A percentile compares a stretch with the other conserved stretches of the same genome.
Evolutionary conservation across 768 basidiomycete genomes (phyloP).

Genomic region (Collybia mongolica): DNA sequence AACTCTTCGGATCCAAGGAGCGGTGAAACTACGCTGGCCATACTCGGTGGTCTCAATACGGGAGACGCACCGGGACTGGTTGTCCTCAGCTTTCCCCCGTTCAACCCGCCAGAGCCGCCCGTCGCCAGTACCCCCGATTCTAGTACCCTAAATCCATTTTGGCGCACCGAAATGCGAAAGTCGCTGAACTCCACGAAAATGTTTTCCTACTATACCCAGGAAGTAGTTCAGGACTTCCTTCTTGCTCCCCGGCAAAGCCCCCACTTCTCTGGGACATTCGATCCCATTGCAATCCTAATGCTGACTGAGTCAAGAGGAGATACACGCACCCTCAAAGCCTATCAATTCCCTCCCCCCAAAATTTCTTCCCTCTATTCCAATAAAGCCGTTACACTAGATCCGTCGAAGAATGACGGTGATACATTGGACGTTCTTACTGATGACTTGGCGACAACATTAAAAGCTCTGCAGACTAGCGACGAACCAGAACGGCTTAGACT

Average conservation of each 20-base stretch:
- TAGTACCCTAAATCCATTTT: slow-evolving; percentile 36
- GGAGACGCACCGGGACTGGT: slow-evolving; percentile 61
- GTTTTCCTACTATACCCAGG: slow-evolving; percentile 57
- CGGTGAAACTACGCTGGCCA: slow-evolving; percentile 69
- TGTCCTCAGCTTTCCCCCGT: slow-evolving; percentile 65
- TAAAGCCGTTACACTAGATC: slow-evolving; percentile 1
- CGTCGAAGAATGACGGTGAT: slow-evolving; percentile 7
- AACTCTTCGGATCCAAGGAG: slow-evolving; percentile 63
- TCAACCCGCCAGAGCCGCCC: slow-evolving; percentile 55
- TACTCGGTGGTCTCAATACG: slow-evolving; percentile 73
- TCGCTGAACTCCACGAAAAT: slow-evolving; percentile 49
- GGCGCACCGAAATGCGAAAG: slow-evolving; percentile 63
- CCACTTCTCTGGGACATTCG: slow-evolving; percentile 64
- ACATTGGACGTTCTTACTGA: slow-evolving; percentile 25
- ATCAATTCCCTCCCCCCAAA: slow-evolving; percentile 68
- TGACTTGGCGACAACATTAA: slow-evolving; percentile 41
- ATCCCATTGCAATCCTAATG: slow-evolving; percentile 68
- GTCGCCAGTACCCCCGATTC: slow-evolving; percentile 36
- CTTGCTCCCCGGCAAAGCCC: slow-evolving; percentile 70
- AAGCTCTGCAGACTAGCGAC: slow-evolving; percentile 31
- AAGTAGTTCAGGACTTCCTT: slow-evolving; percentile 74
- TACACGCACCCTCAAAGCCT: slow-evolving; percentile 56
- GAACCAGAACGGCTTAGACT: slow-evolving; percentile 35
- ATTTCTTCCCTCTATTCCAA: slow-evolving; percentile 18
- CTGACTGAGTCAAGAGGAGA: slow-evolving; percentile 50